Evolutionary conservation across 1,139 yeast genomes (phyloP).

Genomic region (Lodderomyces parapsilosis): DNA sequence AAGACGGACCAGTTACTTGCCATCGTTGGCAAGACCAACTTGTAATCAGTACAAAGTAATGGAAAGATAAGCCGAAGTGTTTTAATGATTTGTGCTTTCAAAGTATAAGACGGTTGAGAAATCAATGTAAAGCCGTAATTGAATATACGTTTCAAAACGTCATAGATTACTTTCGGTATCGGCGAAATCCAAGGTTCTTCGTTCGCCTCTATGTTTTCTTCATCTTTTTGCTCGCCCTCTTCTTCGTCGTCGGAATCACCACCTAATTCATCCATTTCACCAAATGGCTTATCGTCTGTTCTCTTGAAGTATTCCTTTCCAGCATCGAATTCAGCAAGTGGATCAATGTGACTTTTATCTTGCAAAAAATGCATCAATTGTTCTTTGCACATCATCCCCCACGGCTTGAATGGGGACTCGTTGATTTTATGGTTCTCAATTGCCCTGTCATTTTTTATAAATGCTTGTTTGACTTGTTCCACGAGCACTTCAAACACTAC

Average conservation of each 20-base stretch:
- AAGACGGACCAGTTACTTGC: constrained; percentile 67
- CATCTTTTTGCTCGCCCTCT: constrained; percentile 27
- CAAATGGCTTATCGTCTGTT: constrained; percentile 35
- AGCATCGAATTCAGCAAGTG: constrained; percentile 28
- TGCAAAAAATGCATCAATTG: constrained; percentile 41
- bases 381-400: constrained; percentile 49
- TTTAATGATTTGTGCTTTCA: constrained; percentile 56
- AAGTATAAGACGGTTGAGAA: constrained; percentile 61
- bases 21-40: constrained; percentile 61
- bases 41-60: constrained; percentile 59
- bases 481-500: constrained; percentile 66
- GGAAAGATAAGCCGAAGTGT: constrained; percentile 55
- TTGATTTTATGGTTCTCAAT: constrained; percentile 10
- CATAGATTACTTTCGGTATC: constrained; percentile 58
- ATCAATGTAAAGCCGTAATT: constrained; percentile 70
- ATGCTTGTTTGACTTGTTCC: constrained; percentile 47
- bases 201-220: constrained; percentile 23
- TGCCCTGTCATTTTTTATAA: constrained; percentile 18
- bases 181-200: constrained; percentile 57
- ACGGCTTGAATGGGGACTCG: constrained; percentile 41
- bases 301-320: constrained; percentile 34
- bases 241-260: constrained; percentile 43
- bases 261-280: constrained; percentile 36
- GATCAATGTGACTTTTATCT: constrained; percentile 31
- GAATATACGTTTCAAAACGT: constrained; percentile 57